Conservation (phyloP, 176 grass and related monocot species). For the Oryza coarctata region DNA sequence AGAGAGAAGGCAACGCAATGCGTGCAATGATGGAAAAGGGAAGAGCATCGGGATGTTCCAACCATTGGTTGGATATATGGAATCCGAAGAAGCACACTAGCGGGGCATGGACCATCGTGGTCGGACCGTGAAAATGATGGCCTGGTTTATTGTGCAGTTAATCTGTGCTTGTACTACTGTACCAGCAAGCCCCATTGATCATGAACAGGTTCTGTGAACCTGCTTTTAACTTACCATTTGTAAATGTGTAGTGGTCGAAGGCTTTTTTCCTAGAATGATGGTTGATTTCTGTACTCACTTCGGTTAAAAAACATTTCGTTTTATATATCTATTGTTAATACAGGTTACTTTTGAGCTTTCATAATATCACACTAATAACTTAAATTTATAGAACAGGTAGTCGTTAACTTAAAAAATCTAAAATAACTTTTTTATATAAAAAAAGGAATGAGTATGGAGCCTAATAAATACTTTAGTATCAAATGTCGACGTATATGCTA, state of each 20-base stretch:
- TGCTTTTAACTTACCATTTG: background rate
- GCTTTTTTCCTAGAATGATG: background rate
- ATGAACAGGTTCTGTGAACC: background rate
- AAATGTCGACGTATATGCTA: too few relatives aligned
- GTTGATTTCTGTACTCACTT: too few relatives aligned
- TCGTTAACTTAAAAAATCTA: too few relatives aligned
- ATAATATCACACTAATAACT: too few relatives aligned
- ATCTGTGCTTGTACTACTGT: background rate
- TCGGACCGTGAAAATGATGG: constrained; percentile 31
- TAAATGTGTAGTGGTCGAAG: background rate
- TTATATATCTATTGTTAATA: too few relatives aligned
- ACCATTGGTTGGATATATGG: background rate
- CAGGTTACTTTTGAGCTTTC: too few relatives aligned
- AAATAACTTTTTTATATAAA: too few relatives aligned
- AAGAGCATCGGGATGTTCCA: background rate
- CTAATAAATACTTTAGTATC: too few relatives aligned
- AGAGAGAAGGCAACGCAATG: background rate
- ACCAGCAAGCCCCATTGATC: background rate
- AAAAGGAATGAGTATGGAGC: too few relatives aligned
- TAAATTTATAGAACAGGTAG: too few relatives aligned
- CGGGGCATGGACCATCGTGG: constrained; percentile 12
- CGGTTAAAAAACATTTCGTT: too few relatives aligned
- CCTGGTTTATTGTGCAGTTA: background rate
- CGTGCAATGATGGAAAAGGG: background rate
- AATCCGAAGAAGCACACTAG: constrained; percentile 1